Evolutionary conservation across 2,329 filamentous ascomycete species (phyloP), one percentile per base, ranked within the genome.

Genomic region (Arthrobotrys musiformis): DNA sequence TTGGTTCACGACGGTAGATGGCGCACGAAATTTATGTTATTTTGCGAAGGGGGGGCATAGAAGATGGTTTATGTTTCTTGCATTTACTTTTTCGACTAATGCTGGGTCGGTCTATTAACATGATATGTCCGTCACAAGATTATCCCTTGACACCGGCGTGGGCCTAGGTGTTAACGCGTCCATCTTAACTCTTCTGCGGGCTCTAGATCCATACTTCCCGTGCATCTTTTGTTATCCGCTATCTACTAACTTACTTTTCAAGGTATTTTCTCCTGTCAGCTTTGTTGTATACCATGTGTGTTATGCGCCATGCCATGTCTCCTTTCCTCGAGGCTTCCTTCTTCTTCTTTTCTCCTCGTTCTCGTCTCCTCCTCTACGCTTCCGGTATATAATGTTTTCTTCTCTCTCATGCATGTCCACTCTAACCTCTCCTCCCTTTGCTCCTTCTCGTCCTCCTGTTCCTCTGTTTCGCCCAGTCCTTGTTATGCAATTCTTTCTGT

Each of bases 251-350:
- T 42, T n/a, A 15, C 8, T 42, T 19, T 9, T 17, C 8, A 3
- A 17, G n/a, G 40, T 42, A 42, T 42, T 42, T 42, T 40, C 63
- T 64, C 48, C 63, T 64, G 60, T 61, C 58, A 70, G 64, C 56
- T 58, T 17, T 22, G 44, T 30, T 64, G 63, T 66, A 77, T 77
- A 70, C 60, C 73, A 70, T 77, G 73, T 77, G 67, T 77, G 66
- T 54, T 58, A 70, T 70, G 66, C 50, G 73, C 60, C 66, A 77
- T 70, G 73, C 62, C 44, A 61, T 52, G 50, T 33, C 33, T 72
- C 37, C 35, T 54, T 56, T 50, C 44, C n/a, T 46, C 19, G 19
- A 30, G 44, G 17, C 54, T 13, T 33, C 9, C 24, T 33, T 24
- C 37, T 35, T n/a, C n/a, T n/a, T n/a, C n/a, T 50, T 33, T 44